These are phyloP conservation scores for Puccinia sorghi DNA, from an alignment of 1,284 basidiomycete genomes.

Conservation along the genomic window DNA sequence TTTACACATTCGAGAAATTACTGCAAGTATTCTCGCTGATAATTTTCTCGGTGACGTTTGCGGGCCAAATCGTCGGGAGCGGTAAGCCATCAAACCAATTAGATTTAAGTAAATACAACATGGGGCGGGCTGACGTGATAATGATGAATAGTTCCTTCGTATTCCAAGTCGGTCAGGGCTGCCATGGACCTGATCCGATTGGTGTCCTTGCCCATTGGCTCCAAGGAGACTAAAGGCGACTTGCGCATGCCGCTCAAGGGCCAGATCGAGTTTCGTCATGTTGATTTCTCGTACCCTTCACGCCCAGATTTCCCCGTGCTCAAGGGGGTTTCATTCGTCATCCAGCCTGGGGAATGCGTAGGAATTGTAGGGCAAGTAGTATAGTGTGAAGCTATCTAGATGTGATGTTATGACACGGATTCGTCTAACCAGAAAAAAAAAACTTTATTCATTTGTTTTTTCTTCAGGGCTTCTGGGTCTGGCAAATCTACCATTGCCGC, in stretches of 20 bases:
- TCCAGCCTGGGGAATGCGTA: constrained; percentile 74
- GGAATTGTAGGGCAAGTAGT: constrained; percentile 69
- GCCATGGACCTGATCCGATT: constrained; percentile 57
- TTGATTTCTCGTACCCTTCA: constrained; percentile 79
- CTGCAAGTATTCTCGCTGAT: constrained; percentile 47
- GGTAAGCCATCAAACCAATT: constrained; percentile 64
- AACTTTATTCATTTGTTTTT: not conserved
- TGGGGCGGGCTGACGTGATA: constrained; percentile 52
- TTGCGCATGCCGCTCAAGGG: constrained; percentile 62
- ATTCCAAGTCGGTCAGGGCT: constrained; percentile 56
- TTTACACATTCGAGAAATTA: constrained; percentile 42
- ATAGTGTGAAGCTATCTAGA: not conserved
- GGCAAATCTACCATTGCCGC: constrained; percentile 85
- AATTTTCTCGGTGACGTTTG: constrained; percentile 66
- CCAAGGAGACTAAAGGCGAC: constrained; percentile 48
- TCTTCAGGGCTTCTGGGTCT: constrained; percentile 76
- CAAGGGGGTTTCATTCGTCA: constrained; percentile 66
- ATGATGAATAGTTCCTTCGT: constrained; percentile 55
- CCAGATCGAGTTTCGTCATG: constrained; percentile 68
- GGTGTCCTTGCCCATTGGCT: constrained; percentile 18
- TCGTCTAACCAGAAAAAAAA: not conserved
- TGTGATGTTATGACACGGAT: too few species aligned
- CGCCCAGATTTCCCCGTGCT: constrained; percentile 73
- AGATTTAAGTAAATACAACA: constrained; percentile 56
- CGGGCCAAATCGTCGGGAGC: constrained; percentile 82